phyloP scores from a whole-genome alignment of 2,329 filamentous ascomycete genomes.

The Ceratocystiopsis brevicomis region DNA sequence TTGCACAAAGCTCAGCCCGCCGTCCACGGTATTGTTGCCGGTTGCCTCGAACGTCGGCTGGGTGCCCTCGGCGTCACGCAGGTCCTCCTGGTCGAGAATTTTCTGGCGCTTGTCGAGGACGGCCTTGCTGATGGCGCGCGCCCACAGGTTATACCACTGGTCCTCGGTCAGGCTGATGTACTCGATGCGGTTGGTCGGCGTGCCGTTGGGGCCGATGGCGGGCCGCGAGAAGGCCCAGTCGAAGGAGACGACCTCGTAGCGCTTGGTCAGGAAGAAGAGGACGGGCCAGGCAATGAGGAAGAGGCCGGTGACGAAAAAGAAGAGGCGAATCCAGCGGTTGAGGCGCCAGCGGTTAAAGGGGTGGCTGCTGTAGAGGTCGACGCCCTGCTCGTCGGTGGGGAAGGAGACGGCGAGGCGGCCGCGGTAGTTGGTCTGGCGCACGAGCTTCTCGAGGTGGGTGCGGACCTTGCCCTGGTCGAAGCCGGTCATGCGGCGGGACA shows the following conservation, averaged over 20 bases:
- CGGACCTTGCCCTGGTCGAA: conserved; percentile 38
- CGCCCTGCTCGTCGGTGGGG: conserved; percentile 32
- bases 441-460: conserved; percentile 32
- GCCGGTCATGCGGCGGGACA: conserved; percentile 35
- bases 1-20: conserved; percentile 22
- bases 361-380: conserved; percentile 46
- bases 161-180: conserved; percentile 37
- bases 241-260: conserved; percentile 43
- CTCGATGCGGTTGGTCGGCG: conserved; percentile 14
- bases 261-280: conserved; percentile 46
- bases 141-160: conserved; percentile 46
- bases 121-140: conserved; percentile 36
- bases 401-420: conserved; percentile 41
- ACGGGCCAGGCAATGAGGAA: conserved; percentile 55
- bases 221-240: conserved; percentile 38
- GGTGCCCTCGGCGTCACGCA: conserved; percentile 23
- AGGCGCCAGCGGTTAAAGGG: conserved; percentile 46
- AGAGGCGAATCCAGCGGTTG: conserved; percentile 40
- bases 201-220: no score
- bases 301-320: conserved; percentile 48
- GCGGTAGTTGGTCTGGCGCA: conserved; percentile 47
- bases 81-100: conserved; percentile 36
- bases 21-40: conserved; percentile 21
- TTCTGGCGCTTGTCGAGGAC: conserved; percentile 38
- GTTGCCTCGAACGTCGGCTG: conserved; percentile 19